Percentiles rank a stretch among this genome's conserved stretches.
Evolutionary conservation across 2,329 filamentous ascomycete genomes (phyloP).

Genomic region (Colletotrichum sp.): DNA sequence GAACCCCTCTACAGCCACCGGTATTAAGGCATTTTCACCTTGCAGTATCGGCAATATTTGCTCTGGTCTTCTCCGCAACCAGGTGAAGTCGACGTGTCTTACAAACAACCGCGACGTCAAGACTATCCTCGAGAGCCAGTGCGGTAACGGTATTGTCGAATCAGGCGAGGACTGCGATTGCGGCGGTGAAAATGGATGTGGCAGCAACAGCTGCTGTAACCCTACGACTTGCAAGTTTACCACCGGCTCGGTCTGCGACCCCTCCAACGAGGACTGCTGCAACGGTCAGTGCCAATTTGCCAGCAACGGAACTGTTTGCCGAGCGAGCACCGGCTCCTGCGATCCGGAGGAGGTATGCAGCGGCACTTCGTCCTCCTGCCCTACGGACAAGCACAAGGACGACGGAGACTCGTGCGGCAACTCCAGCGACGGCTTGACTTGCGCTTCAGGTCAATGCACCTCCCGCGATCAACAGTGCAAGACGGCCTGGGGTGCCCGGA

Average conservation of each 20-base stretch:
- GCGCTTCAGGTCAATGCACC: constrained; percentile 94
- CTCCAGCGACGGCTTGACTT: constrained; percentile 67
- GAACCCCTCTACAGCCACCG: constrained; percentile 84
- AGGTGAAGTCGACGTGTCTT: constrained; percentile 78
- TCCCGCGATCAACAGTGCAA: constrained; percentile 89
- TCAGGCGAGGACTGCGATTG: constrained; percentile 95
- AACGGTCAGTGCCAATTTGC: constrained; percentile 70
- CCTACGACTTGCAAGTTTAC: constrained; percentile 86
- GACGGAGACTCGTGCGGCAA: constrained; percentile 77
- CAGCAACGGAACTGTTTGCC: constrained; percentile 75
- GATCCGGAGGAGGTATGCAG: constrained; percentile 86
- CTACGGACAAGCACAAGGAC: constrained; percentile 69
- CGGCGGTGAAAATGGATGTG: constrained; percentile 76
- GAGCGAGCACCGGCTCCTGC: constrained; percentile 78
- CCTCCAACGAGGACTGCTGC: constrained; percentile 84
- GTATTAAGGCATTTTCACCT: constrained; percentile 81
- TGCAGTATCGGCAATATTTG: constrained; percentile 96
- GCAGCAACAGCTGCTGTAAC: constrained; percentile 82
- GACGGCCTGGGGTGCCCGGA: constrained; percentile 78
- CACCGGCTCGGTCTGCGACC: constrained; percentile 76
- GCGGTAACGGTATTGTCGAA: constrained; percentile 95
- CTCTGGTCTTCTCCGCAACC: constrained; percentile 78
- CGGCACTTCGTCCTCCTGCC: constrained; percentile 76
- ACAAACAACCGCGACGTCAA: constrained; percentile 84
- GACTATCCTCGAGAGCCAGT: constrained; percentile 83